A percentile compares a stretch with the other conserved stretches of the same genome.
phyloP scores from a whole-genome alignment of 2,329 filamentous ascomycete genomes.

The Cladosporium sp. region DNA sequence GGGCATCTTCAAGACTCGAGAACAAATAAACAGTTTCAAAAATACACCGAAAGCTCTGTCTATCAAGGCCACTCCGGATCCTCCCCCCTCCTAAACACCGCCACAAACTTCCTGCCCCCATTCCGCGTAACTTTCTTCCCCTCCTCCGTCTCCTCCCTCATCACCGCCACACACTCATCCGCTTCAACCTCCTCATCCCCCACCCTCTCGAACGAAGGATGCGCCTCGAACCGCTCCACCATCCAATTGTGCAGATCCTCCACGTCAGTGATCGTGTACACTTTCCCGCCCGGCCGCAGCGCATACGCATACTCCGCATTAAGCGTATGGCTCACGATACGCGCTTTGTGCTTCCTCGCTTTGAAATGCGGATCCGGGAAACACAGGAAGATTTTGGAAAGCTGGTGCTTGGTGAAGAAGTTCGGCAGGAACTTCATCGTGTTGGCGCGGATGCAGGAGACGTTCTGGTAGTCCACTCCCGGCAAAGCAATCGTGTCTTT shows the following conservation, averaged over 20 bases:
- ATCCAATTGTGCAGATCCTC: constrained; percentile 94
- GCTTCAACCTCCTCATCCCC: constrained; percentile 61
- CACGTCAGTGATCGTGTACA: constrained; percentile 98
- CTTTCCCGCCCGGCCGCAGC: constrained; percentile 75
- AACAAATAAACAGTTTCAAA: not conserved
- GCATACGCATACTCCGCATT: constrained; percentile 94
- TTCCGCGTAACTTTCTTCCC: constrained; percentile 95
- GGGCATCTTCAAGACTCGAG: not conserved
- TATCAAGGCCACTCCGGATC: constrained; percentile 71
- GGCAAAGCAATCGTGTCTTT: constrained; percentile 22
- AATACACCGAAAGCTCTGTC: not conserved
- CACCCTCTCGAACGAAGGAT: constrained; percentile 77
- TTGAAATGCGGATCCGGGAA: constrained; percentile 99
- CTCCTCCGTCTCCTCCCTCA: constrained; percentile 88
- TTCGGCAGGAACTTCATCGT: constrained; percentile 99
- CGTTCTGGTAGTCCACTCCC: constrained; percentile 71
- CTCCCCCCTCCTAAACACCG: constrained; percentile 76
- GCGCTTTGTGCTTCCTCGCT: constrained; percentile 91
- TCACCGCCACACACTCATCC: constrained; percentile 71
- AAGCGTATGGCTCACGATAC: constrained; percentile 85
- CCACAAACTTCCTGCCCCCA: constrained; percentile 86
- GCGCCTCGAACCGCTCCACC: constrained; percentile 77
- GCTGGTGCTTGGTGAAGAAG: constrained; percentile 80
- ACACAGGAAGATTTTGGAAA: constrained; percentile 93
- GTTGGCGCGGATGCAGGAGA: constrained; percentile 85